Base-by-base conservation (phyloP, 345 rosid species). In the Moricandia arvensis region DNA sequence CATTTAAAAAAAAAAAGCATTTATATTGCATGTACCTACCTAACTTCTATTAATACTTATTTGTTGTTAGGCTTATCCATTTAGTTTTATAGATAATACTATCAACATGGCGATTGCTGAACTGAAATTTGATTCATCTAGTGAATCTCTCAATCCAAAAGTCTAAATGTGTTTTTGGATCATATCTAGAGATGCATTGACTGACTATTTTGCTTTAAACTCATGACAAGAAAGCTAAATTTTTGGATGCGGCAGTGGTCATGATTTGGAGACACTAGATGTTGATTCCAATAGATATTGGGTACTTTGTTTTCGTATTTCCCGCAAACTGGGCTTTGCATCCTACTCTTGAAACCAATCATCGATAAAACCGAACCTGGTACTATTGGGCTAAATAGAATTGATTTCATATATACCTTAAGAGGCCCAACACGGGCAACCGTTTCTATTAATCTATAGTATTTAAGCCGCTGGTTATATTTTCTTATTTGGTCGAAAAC, bases 21-120 rank as follows among this genome's bases (percentile, higher is more conserved):
- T 34, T 21, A 21, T 21, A 21, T 21, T 54, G 31, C 43, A 34
- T 47, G 41, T 47, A 60, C 37, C 29, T 51, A 59, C 68, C 68
- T 68, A 68, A 60, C 49, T 68, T 75, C 35, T 59, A 60, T 41
- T 58, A 18, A 17, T 47, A 68, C 7, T 67, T 51, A 7, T 51
- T 51, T 17, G 26, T 51, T 51, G 58, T 51, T 51, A 17, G 27
- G 26, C 58, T 64, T 65, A 49, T 66, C 47, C 69, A 65, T 41
- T 64, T 24, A 41, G n/a, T 13, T 26, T 27, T 55, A 3, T 3
- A 21, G n/a, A 43, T 7, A 24, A 12, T 24, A 64, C 68, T 11
- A 41, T 41, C 11, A 24, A 21, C 35, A 55, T 55, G 11, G 17
- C 24, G 34, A 54, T 35, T 1, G 17, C 7, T 15, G 45, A 34